Conservation (phyloP, 1,284 basidiomycete species). For the Naganishia cerealis region DNA sequence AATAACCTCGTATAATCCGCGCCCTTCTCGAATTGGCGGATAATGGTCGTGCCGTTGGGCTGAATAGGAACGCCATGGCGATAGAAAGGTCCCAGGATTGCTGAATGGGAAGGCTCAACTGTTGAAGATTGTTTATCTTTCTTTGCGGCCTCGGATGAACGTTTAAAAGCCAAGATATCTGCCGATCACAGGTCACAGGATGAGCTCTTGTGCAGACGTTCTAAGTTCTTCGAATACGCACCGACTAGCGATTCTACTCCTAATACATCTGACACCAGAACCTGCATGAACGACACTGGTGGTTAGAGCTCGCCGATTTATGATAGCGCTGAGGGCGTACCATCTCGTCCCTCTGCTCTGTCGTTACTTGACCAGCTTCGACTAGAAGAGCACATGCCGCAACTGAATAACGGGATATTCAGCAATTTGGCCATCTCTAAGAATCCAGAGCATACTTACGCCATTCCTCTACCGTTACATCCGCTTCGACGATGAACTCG, state of each 20-base stretch:
- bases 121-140: slow-evolving; percentile 25
- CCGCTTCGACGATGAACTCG: slow-evolving; percentile 48
- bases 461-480: slow-evolving; percentile 52
- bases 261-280: slow-evolving; percentile 52
- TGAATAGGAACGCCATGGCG: slow-evolving; percentile 46
- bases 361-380: slow-evolving; percentile 49
- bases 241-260: slow-evolving; percentile 51
- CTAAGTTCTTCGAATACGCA: background rate
- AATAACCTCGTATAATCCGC: slow-evolving; percentile 45
- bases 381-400: slow-evolving; percentile 50
- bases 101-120: slow-evolving; percentile 39
- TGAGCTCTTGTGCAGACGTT: background rate
- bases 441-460: slow-evolving; percentile 3
- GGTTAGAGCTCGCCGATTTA: background rate
- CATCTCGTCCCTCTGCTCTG: slow-evolving; percentile 52
- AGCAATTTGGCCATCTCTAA: background rate
- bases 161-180: slow-evolving; percentile 38
- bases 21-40: slow-evolving; percentile 42
- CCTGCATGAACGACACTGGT: slow-evolving; percentile 7
- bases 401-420: slow-evolving; percentile 20
- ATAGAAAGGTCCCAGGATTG: slow-evolving; percentile 53
- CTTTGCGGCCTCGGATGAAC: slow-evolving; percentile 27
- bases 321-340: background rate
- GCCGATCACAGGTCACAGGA: too few species aligned
- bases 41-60: slow-evolving; percentile 44